Evolutionary conservation across 371 early-diverging fungal species (phyloP), one percentile per base, ranked within the genome.

Genomic region (Mucor lusitanicus): DNA sequence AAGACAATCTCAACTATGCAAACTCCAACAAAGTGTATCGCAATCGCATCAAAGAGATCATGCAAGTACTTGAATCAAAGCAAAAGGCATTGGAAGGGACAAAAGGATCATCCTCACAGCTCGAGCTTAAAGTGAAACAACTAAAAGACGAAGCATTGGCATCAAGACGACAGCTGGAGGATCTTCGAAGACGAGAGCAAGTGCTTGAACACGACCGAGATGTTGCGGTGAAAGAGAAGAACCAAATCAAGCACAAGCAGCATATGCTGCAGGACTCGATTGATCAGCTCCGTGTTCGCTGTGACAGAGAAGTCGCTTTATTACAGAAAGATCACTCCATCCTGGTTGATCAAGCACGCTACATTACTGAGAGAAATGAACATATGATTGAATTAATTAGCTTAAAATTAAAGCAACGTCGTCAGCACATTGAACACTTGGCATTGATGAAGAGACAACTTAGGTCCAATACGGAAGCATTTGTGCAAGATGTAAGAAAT

Each of bases 131-230:
- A 59, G 83, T 83, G 0, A 83, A 83, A 39, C 73, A 70, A 40
- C 46, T 83, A 37, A 77, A 77, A 59, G 78, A 83, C 12, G 81
- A 83, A 69, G 83, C 83, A 6, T 39, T 83, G 6, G 70, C 69
- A 21, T 83, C 83, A 17, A 75, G 83, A 37, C 65, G 69, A 21
- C 77, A 80, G 28, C 56, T 83, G 6, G 83, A 83, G 60, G 79
- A 72, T 3, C 61, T 83, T 12, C 68, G 81, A 59, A 69, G 65
- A 28, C 62, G 73, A 63, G 83, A 83, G 30, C 77, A 76, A 55
- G 74, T 75, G 11, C 67, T 83, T 8, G 75, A 75, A 35, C 77
- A 74, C 54, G 83, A 77, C 30, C 68, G 79, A 32, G 76, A 80
- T 56, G 25, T 63, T 8, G 76, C 79, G 0, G 71, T 77, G 0